Evolutionary conservation across 129 eudicot genomes (phyloP), one percentile per base, ranked within the genome.

Genomic region (Helichrysum umbraculigerum): DNA sequence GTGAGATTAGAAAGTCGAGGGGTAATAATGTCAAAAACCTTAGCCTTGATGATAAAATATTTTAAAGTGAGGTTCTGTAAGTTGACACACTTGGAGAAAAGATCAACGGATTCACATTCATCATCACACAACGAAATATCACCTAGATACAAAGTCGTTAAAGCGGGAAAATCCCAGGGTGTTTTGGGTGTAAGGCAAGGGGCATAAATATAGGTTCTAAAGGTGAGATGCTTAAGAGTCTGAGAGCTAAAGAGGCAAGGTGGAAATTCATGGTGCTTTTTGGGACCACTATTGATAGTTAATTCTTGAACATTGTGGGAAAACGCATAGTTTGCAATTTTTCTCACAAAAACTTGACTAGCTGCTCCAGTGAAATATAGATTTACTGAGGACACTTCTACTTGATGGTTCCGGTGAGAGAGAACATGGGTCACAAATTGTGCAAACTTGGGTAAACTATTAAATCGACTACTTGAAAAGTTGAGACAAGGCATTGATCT

Each of bases 261-360:
- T 12, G 79, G 70, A 32, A 66, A 66, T 4, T 29, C 14, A 39
- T 39, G 54, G 69, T 66, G 28, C 4, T 19, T n/a, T 20, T 29
- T 54, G 22, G 29, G 50, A 3, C 5, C 1, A 57, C 21, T 29
- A 11, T 7, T 35, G 17, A 58, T 16, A 41, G 47, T 66, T 14
- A 73, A 25, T 57, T 80, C 50, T 34, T 71, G 72, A 52, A 72
- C 66, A 63, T 51, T 63, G 78, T 79, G 78, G 22, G 82, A 65
- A 30, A 62, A 47, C 37, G 57, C 82, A 79, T 79, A 79, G 28
- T 54, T 37, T 6, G 71, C 39, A 50, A 79, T 51, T 65, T 22
- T 50, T 63, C 52, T 39, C 20, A 62, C 72, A 79, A 71, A 71
- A 12, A 9, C 22, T 16, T 51, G 58, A 19, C 33, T 33, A 9